Evolutionary conservation across 1,139 yeast species (phyloP).

Genomic region (Taphrina betulina): DNA sequence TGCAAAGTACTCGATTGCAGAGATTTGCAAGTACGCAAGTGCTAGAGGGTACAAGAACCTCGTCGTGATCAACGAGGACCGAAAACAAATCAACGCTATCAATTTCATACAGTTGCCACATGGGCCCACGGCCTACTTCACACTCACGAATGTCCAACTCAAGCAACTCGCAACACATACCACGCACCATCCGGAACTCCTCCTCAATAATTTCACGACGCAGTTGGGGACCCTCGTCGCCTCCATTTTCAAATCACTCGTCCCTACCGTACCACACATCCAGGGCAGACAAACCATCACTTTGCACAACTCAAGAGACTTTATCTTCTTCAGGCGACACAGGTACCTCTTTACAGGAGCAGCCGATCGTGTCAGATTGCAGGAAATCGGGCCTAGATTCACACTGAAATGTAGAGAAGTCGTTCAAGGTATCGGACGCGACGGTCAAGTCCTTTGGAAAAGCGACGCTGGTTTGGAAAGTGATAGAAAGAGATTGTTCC

Average conservation of each 20-base stretch:
- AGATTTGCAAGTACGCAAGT: constrained; percentile 76
- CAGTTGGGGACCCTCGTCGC: constrained; percentile 92
- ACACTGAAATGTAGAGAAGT: constrained; percentile 82
- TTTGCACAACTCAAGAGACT: constrained; percentile 93
- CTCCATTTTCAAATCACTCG: constrained; percentile 80
- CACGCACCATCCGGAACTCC: constrained; percentile 84
- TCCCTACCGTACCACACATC: constrained; percentile 89
- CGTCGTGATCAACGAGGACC: constrained; percentile 87
- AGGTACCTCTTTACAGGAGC: constrained; percentile 76
- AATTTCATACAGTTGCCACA: constrained; percentile 90
- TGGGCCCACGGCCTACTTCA: constrained; percentile 93
- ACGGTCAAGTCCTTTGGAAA: constrained; percentile 32
- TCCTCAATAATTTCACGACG: constrained; percentile 86
- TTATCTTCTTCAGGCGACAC: constrained; percentile 90
- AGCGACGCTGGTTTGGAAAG: constrained; percentile 33
- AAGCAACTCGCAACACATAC: constrained; percentile 85
- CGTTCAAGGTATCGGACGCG: constrained; percentile 67
- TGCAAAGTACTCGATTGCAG: constrained; percentile 71
- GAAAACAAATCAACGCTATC: constrained; percentile 83
- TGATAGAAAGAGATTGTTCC: constrained; percentile 21
- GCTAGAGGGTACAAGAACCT: constrained; percentile 85
- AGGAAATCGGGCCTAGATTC: constrained; percentile 95
- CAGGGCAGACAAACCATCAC: constrained; percentile 95
- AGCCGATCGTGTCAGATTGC: constrained; percentile 82
- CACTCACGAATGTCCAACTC: constrained; percentile 73